Percentiles rank a stretch among this genome's conserved stretches.
These are phyloP conservation scores for Fusarium haematococcum DNA, from an alignment of 2,329 filamentous ascomycete species.

Conservation along the genomic window DNA sequence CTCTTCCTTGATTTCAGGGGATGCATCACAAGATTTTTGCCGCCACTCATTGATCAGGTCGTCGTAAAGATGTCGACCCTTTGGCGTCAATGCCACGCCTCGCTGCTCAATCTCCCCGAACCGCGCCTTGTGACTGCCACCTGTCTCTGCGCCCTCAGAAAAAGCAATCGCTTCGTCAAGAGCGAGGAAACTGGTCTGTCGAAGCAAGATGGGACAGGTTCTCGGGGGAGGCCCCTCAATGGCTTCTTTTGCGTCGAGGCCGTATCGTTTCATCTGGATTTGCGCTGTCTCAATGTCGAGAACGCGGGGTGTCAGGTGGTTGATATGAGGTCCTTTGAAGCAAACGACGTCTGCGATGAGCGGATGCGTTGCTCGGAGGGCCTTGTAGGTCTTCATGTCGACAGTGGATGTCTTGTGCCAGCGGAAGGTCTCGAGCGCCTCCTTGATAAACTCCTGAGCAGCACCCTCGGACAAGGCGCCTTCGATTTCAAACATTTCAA, in stretches of 20 bases:
- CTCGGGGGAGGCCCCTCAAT: conserved; percentile 63
- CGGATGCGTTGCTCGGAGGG: conserved; percentile 42
- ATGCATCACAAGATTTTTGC: not conserved
- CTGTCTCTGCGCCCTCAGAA: not conserved
- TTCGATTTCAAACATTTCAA: conserved; percentile 46
- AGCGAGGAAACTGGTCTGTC: conserved; percentile 66
- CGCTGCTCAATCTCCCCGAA: conserved; percentile 66
- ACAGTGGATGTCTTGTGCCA: conserved; percentile 30
- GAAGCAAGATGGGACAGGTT: conserved; percentile 58
- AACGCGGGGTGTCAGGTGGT: conserved; percentile 16
- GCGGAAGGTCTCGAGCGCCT: conserved; percentile 31
- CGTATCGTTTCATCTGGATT: not conserved
- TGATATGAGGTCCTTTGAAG: conserved; percentile 41
- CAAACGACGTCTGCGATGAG: conserved; percentile 60
- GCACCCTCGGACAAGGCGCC: not conserved
- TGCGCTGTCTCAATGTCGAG: conserved; percentile 12
- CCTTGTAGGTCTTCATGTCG: conserved; percentile 25
- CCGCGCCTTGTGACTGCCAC: conserved; percentile 51
- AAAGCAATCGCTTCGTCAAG: conserved; percentile 60
- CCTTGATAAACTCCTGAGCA: conserved; percentile 8
- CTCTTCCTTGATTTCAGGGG: conserved; percentile 10
- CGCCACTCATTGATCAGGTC: conserved; percentile 46
- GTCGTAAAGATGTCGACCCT: conserved; percentile 59
- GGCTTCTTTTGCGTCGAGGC: conserved; percentile 42
- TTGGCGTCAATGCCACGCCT: conserved; percentile 59